Evolutionary conservation across 306 rosid species (phyloP).

Genomic region (Inga leiocalycina): DNA sequence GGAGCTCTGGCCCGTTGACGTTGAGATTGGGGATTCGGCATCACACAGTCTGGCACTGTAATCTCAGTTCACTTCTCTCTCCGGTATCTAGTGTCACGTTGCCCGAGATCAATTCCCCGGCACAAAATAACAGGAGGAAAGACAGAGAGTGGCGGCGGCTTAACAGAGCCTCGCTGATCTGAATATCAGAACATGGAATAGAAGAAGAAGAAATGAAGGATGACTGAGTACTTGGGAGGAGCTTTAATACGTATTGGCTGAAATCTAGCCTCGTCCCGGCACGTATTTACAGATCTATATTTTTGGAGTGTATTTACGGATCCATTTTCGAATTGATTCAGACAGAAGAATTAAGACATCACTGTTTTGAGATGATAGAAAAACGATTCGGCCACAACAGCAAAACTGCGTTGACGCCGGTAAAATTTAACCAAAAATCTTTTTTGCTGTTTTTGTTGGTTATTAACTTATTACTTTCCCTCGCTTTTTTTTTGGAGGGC

Average conservation of each 20-base stretch:
- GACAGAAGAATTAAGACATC: background rate
- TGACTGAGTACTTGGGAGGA: background rate
- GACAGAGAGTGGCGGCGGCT: background rate
- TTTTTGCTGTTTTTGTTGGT: background rate
- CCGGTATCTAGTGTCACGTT: background rate
- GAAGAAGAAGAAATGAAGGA: slow-evolving; percentile 1
- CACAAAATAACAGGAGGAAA: background rate
- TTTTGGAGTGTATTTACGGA: background rate
- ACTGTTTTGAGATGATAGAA: background rate
- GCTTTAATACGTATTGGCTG: background rate
- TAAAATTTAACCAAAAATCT: background rate
- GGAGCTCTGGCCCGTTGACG: slow-evolving; percentile 44
- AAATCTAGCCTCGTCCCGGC: background rate
- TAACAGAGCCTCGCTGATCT: background rate
- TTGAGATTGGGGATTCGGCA: slow-evolving; percentile 60
- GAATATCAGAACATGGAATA: background rate
- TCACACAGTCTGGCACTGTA: slow-evolving; percentile 21
- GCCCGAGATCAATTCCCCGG: slow-evolving; percentile 9
- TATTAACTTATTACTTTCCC: background rate
- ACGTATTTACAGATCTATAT: slow-evolving; percentile 11
- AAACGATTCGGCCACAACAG: background rate
- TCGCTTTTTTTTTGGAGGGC: background rate
- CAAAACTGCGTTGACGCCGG: background rate
- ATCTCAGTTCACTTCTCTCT: slow-evolving; percentile 12
- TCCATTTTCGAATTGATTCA: background rate